These are phyloP conservation scores for Earliella scabrosa DNA, from an alignment of 1,284 basidiomycete genomes.

Conservation along the genomic window DNA sequence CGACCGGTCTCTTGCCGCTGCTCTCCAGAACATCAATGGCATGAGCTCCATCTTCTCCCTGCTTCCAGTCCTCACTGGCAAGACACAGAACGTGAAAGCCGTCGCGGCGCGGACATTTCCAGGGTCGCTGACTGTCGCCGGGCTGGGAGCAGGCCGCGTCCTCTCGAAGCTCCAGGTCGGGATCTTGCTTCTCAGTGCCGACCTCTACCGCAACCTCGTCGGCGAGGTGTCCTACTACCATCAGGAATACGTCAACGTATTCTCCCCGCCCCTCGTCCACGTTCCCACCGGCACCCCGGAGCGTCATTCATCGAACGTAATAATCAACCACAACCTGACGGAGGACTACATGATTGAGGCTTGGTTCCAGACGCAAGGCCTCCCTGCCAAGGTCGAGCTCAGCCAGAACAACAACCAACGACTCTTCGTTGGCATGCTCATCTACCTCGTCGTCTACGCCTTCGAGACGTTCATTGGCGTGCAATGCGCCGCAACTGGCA, in stretches of 20 bases:
- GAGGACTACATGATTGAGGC: slow-evolving; percentile 23
- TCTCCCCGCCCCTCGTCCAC: slow-evolving; percentile 17
- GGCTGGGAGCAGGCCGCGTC: slow-evolving; percentile 17
- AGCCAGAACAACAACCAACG: slow-evolving; percentile 9
- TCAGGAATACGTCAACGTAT: slow-evolving; percentile 18
- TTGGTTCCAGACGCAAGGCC: slow-evolving; percentile 20
- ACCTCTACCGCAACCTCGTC: slow-evolving; percentile 21
- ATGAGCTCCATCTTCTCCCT: slow-evolving; percentile 19
- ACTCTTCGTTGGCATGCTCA: slow-evolving; percentile 4
- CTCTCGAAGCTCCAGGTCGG: slow-evolving; percentile 20
- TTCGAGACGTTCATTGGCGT: slow-evolving; percentile 16
- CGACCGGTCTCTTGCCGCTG: slow-evolving; percentile 12
- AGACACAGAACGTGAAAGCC: slow-evolving; percentile 18
- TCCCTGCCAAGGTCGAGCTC: slow-evolving; percentile 16
- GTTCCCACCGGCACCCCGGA: slow-evolving; percentile 16
- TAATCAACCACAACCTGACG: slow-evolving; percentile 17
- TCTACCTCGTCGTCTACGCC: slow-evolving; percentile 11
- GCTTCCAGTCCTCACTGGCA: slow-evolving; percentile 18
- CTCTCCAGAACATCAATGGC: slow-evolving; percentile 18
- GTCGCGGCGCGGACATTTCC: slow-evolving; percentile 18
- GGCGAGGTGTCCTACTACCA: slow-evolving; percentile 15
- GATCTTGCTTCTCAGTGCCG: slow-evolving; percentile 15
- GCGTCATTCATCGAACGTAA: slow-evolving; percentile 15
- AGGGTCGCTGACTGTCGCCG: slow-evolving; percentile 10
- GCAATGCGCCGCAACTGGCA: slow-evolving; percentile 14